Percentiles rank a stretch among this genome's conserved stretches.
These are phyloP conservation scores for Saturnispora dispora DNA, from an alignment of 805 yeast genomes.

Conservation along the genomic window DNA sequence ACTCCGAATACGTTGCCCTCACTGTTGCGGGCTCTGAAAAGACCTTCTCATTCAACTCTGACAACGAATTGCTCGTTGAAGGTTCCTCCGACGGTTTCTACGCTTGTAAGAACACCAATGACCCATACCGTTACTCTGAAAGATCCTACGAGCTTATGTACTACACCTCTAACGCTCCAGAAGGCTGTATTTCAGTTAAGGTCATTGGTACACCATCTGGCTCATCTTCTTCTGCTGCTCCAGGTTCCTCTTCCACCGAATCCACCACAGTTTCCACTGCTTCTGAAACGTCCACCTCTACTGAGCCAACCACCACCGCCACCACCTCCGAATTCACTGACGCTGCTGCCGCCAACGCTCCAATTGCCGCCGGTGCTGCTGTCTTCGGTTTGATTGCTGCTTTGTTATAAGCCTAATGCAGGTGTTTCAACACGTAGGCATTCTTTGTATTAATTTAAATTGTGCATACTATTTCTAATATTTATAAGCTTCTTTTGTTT, in stretches of 20 bases:
- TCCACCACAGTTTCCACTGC: background rate
- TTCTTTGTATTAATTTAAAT: background rate
- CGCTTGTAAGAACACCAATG: conserved; percentile 36
- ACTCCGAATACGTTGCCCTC: conserved; percentile 9
- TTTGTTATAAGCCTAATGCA: background rate
- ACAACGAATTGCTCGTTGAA: conserved; percentile 23
- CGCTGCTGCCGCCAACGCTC: conserved; percentile 6
- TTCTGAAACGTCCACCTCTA: conserved; percentile 1
- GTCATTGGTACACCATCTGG: background rate
- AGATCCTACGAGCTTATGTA: conserved; percentile 24
- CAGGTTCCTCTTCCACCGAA: background rate
- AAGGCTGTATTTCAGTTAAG: conserved; percentile 12
- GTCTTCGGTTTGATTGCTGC: conserved; percentile 9
- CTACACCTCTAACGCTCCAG: conserved; percentile 21
- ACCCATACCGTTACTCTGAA: conserved; percentile 35
- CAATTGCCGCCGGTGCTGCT: conserved; percentile 11
- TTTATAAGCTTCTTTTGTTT: background rate
- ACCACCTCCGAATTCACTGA: conserved; percentile 1
- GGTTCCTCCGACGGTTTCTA: conserved; percentile 29
- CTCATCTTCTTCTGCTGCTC: conserved; percentile 2
- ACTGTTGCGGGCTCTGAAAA: conserved; percentile 12
- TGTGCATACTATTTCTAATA: background rate
- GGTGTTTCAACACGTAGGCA: background rate
- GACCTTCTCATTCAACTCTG: conserved; percentile 12
- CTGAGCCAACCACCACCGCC: background rate